phyloP scores from a whole-genome alignment of 176 grass and related monocot species.

The Avena sativa region DNA sequence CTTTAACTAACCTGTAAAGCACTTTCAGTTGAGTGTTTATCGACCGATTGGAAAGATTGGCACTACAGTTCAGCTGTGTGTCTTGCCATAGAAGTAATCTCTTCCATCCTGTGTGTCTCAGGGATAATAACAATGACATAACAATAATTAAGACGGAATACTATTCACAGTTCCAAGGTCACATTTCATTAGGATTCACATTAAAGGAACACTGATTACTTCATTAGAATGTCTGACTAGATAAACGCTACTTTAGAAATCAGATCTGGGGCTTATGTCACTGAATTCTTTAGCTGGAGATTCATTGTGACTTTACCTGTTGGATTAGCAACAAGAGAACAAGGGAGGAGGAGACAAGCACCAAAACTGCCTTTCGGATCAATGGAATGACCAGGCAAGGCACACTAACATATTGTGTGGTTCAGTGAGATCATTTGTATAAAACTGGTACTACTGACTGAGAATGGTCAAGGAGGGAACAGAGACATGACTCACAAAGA shows the following conservation, averaged over 20 bases:
- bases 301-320: slow-evolving; percentile 52
- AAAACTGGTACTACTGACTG: slow-evolving; percentile 19
- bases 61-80: slow-evolving; percentile 25
- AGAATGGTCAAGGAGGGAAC: slow-evolving; percentile 5
- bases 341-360: slow-evolving; percentile 41
- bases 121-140: slow-evolving; percentile 23
- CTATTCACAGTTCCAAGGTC: slow-evolving; percentile 28
- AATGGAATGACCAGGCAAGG: slow-evolving; percentile 49
- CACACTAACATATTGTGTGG: slow-evolving; percentile 34
- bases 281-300: slow-evolving; percentile 45
- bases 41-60: slow-evolving; percentile 26
- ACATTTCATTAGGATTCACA: slow-evolving; percentile 8
- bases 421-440: slow-evolving; percentile 41
- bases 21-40: slow-evolving; percentile 33
- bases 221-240: slow-evolving; percentile 20
- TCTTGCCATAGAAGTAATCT: slow-evolving; percentile 44
- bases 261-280: slow-evolving; percentile 48
- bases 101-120: neutral
- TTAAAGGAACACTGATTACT: slow-evolving; percentile 18
- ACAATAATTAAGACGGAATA: slow-evolving; percentile 30
- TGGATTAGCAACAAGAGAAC: slow-evolving; percentile 53
- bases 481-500: neutral
- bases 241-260: slow-evolving; percentile 51
- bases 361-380: slow-evolving; percentile 40
- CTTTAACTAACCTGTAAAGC: slow-evolving; percentile 44